Base-by-base conservation (phyloP, 768 basidiomycete species). In the Terana coerulea region DNA sequence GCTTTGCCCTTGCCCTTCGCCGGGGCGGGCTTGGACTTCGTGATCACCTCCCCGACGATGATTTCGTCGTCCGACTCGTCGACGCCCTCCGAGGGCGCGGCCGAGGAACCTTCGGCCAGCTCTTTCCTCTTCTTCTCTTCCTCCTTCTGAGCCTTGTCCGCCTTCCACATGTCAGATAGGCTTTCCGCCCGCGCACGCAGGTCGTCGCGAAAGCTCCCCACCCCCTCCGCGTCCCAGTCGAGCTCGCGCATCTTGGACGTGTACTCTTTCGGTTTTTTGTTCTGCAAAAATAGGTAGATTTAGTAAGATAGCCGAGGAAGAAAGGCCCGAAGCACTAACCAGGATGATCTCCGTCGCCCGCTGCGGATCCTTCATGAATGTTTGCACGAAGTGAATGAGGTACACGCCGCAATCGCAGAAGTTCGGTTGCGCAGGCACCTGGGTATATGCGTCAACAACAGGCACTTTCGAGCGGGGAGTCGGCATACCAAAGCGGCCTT, bases 401-500 rank as follows among this genome's bases (percentile, higher is more conserved):
- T 91, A 99, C 25, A 97, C 65, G 5, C 97, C 97, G 59, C 97
- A 99, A 65, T 98, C 95, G 61, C 85, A 90, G 56, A 75, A 90
- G 63, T 98, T 98, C 14, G 83, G 81, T 63, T 99, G 97, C 21
- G 74, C 72, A 3, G 95, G 95, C 3, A 94, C 91, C 91, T 95
- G 35, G 8, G 14, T 17, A 34, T 25, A 10, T 34, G 7, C 6
- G 22, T 48, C 25, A 39, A 41, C 21, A 46, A 3, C 14, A 5
- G n/a, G 12, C 3, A 26, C 9, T 28, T 33, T 17, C 35, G 25
- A 17, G 30, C 2, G n/a, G 5, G 11, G 6, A 21, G 19, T 3
- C 15, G 9, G 45, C 61, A 29, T 36, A 65, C 65, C 33, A 59
- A 50, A 12, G 64, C 65, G 10, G 24, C 4, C 43, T 52, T 60